Evolutionary conservation across 78 protist species (phyloP), one percentile per base, ranked within the genome.

Genomic region (Anaeramoeba flamelloides): DNA sequence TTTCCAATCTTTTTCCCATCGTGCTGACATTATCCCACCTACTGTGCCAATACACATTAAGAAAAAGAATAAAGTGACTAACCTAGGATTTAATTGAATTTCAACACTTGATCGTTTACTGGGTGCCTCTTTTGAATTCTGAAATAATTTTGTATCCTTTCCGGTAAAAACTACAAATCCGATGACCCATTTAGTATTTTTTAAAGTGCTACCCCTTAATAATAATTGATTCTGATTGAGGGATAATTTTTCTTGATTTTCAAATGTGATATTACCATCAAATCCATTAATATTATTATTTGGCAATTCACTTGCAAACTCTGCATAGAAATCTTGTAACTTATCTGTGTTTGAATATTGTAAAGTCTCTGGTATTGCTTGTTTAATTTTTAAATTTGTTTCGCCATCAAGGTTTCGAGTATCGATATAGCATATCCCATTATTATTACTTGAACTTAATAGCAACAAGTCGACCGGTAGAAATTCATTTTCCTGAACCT

Each of bases 321-420:
- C 3, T 4, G 3, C 34, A 1, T 2, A 40, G 8, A 77, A n/a
- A 4, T 41, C 40, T 2, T n/a, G n/a, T n/a, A n/a, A n/a, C n/a
- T n/a, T n/a, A 31, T 31, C 39, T 77, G 79, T 0, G 3, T 12
- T 1, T 40, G 41, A 22, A 8, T 37, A 39, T 69, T 3, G n/a
- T 69, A 1, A 30, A 0, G 81, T 30, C 75, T 12, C 79, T 34
- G 39, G 74, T 17, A 53, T 2, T 36, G 83, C 4, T 3, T 78
- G 74, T 22, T 82, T 53, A 3, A 77, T 31, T 32, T 84, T 81
- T 26, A 84, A 78, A 38, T n/a, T 39, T 31, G 87, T 79, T 78
- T 84, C 87, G 36, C 87, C 87, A 77, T 84, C 84, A 31, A 85
- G 84, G 1, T 30, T 36, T 53, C 82, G 77, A 31, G 84, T 85